Evolutionary conservation across 805 yeast genomes (phyloP).

Genomic region (Spencermartinsiella europaea): DNA sequence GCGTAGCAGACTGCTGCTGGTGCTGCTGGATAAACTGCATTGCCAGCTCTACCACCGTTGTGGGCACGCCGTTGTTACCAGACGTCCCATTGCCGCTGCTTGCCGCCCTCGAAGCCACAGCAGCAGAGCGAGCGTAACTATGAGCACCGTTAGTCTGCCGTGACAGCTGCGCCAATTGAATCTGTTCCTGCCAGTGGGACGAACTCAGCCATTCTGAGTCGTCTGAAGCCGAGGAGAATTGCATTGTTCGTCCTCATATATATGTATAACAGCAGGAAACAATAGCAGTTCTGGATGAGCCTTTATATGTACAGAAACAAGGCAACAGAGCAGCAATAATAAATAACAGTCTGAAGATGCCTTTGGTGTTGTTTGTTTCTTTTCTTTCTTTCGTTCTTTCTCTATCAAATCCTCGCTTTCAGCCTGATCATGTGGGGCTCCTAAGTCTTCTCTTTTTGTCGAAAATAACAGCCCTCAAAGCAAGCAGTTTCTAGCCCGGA

Average conservation of each 20-base stretch:
- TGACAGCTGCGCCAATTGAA: conserved; percentile 64
- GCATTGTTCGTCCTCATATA: neutral
- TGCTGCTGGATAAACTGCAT: conserved; percentile 33
- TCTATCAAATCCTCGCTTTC: too few relatives aligned
- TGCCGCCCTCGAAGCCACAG: conserved; percentile 52
- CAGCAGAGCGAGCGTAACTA: conserved; percentile 79
- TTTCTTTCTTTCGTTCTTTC: neutral
- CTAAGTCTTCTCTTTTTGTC: too few relatives aligned
- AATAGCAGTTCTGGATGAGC: neutral
- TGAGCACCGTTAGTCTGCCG: conserved; percentile 67
- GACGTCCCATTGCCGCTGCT: conserved; percentile 24
- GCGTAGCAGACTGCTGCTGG: conserved; percentile 17
- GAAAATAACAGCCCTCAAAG: too few relatives aligned
- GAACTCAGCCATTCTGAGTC: conserved; percentile 8
- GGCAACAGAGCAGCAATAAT: neutral
- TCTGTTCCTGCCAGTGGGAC: conserved; percentile 68
- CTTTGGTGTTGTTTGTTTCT: neutral
- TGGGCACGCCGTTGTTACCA: conserved; percentile 17
- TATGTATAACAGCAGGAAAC: neutral
- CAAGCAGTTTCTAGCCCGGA: too few relatives aligned
- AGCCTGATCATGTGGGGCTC: too few relatives aligned
- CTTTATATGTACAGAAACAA: neutral
- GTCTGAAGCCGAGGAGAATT: neutral
- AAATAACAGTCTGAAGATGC: neutral
- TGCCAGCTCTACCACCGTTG: conserved; percentile 36